A percentile compares a stretch with the other conserved stretches of the same genome.
Evolutionary conservation across 169 alveolate species (phyloP).

Genomic region (Plasmodium berghei): DNA sequence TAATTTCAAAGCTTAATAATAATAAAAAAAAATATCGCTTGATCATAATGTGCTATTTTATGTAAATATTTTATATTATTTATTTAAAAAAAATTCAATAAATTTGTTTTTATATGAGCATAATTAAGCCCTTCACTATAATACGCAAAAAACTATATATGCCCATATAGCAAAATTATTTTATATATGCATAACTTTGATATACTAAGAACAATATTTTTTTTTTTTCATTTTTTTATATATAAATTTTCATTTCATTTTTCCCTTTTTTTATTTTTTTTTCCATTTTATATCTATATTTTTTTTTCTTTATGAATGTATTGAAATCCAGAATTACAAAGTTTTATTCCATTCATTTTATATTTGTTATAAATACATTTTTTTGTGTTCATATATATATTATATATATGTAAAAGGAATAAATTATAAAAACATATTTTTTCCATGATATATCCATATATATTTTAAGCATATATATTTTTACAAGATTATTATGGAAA

Average conservation of each 20-base stretch:
- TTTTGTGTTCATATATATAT: constrained; percentile 7
- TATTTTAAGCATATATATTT: constrained; percentile 3
- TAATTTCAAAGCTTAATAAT: neutral
- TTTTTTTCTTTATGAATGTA: constrained; percentile 7
- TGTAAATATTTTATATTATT: neutral
- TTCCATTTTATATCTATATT: constrained; percentile 1
- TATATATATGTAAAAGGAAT: neutral
- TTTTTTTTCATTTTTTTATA: constrained; percentile 7
- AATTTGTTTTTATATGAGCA: neutral
- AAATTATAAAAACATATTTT: too few relatives aligned
- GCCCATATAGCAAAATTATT: neutral
- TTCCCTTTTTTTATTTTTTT: constrained; percentile 11
- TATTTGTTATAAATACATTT: neutral
- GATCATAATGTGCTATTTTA: neutral
- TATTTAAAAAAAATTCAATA: neutral
- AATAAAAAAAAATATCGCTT: neutral
- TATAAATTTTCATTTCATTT: neutral
- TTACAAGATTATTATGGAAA: neutral
- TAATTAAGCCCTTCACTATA: neutral
- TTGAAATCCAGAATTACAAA: neutral
- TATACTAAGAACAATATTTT: neutral
- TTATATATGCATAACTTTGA: neutral
- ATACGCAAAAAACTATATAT: constrained; percentile 5
- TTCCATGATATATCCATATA: neutral
- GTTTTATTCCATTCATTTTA: neutral